phyloP scores from a whole-genome alignment of 371 early-diverging fungal species.

The Mucor saturninus region DNA sequence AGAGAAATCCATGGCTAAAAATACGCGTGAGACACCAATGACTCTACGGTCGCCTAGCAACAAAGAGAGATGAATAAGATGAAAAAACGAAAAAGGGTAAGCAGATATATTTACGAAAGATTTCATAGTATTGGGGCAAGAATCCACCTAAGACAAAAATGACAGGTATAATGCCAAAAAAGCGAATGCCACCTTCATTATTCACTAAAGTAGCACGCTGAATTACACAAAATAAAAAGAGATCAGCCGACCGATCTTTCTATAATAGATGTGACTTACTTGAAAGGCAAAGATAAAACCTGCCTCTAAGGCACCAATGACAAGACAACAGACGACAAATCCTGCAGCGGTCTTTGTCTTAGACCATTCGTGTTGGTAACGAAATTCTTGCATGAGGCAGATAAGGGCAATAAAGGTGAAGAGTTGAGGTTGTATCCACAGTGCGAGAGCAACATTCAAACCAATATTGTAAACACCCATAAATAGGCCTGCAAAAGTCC shows the following conservation, averaged over 20 bases:
- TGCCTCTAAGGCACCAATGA: slow-evolving; percentile 31
- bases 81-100: too few relatives aligned
- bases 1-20: slow-evolving; percentile 52
- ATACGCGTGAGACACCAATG: slow-evolving; percentile 49
- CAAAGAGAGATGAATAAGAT: too few relatives aligned
- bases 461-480: slow-evolving; percentile 59
- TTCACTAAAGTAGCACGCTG: slow-evolving; percentile 16
- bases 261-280: slow-evolving; percentile 4
- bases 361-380: slow-evolving; percentile 42
- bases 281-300: slow-evolving; percentile 33
- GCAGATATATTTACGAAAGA: slow-evolving; percentile 31
- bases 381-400: slow-evolving; percentile 51
- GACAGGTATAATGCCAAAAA: slow-evolving; percentile 55
- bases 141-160: slow-evolving; percentile 50
- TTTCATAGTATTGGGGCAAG: slow-evolving; percentile 56
- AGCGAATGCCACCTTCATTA: slow-evolving; percentile 34
- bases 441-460: slow-evolving; percentile 50
- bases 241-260: neutral
- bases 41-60: slow-evolving; percentile 31
- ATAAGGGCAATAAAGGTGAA: slow-evolving; percentile 48
- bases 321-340: slow-evolving; percentile 12
- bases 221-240: neutral
- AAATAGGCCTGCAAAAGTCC: slow-evolving; percentile 49
- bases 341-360: slow-evolving; percentile 3
- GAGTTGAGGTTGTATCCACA: slow-evolving; percentile 61